phyloP scores from a whole-genome alignment of 768 basidiomycete species.

The Podaxis sp. region DNA sequence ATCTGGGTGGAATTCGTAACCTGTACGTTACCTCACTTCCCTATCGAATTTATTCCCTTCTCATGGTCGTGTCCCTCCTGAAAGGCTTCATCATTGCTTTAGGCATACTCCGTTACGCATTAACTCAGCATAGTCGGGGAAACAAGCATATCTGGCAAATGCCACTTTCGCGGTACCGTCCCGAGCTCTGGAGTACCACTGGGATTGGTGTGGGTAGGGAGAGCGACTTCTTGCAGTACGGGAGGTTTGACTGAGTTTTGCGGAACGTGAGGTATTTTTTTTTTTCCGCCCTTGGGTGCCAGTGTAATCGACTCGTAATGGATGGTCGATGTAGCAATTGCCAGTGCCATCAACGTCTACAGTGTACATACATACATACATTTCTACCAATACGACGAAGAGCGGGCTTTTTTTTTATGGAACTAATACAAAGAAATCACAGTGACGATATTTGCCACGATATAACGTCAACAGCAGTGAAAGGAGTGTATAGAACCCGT shows the following conservation, averaged over 20 bases:
- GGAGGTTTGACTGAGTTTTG: slow-evolving; percentile 20
- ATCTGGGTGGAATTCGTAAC: slow-evolving; percentile 56
- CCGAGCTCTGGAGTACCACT: slow-evolving; percentile 18
- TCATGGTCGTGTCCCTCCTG: not conserved
- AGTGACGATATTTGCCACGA: not conserved
- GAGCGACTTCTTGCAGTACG: slow-evolving; percentile 36
- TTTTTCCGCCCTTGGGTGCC: not conserved
- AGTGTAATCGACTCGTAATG: not conserved
- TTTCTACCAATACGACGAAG: not conserved
- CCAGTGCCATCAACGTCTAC: not conserved
- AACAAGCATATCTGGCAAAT: slow-evolving; percentile 47
- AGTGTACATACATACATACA: not conserved
- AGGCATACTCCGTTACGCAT: slow-evolving; percentile 39
- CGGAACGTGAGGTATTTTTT: not conserved
- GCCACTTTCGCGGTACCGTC: slow-evolving; percentile 46
- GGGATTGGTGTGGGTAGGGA: slow-evolving; percentile 14
- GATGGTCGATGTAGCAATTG: not conserved
- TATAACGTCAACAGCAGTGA: slow-evolving; percentile 1
- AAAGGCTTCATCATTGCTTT: slow-evolving; percentile 40
- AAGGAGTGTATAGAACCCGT: not conserved
- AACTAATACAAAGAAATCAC: not conserved
- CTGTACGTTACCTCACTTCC: slow-evolving; percentile 26
- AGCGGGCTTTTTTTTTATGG: not conserved
- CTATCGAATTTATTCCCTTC: not conserved
- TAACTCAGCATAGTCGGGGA: slow-evolving; percentile 39